These are phyloP conservation scores for Calonectria pseudoreteaudii DNA, from an alignment of 2,329 filamentous ascomycete genomes.

Conservation along the genomic window DNA sequence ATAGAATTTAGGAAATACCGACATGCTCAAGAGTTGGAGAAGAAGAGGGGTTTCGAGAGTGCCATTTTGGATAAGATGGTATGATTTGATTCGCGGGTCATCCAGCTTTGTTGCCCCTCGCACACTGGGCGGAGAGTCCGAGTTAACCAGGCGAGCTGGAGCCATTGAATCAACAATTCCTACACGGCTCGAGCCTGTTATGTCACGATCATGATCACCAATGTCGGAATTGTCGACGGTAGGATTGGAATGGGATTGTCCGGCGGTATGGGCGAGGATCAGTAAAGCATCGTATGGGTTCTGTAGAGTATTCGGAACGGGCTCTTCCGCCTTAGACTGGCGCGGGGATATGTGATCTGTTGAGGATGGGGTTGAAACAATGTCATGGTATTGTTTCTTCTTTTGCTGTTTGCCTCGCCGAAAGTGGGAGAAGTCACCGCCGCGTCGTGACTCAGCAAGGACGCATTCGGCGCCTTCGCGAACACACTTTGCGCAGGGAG, in stretches of 20 bases:
- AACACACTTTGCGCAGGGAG: slow-evolving; percentile 26
- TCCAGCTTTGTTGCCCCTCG: not conserved
- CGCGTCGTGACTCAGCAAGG: slow-evolving; percentile 19
- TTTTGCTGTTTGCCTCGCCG: slow-evolving; percentile 13
- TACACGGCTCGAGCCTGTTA: not conserved
- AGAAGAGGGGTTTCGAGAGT: slow-evolving; percentile 6
- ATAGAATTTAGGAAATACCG: not conserved
- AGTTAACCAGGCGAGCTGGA: not conserved
- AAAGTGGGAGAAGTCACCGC: slow-evolving; percentile 23
- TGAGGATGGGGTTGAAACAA: slow-evolving; percentile 13
- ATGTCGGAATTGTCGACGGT: not conserved
- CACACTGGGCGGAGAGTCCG: not conserved
- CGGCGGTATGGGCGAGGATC: slow-evolving; percentile 19
- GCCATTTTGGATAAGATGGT: slow-evolving; percentile 8
- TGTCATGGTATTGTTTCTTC: not conserved
- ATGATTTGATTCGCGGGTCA: slow-evolving; percentile 12
- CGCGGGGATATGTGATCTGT: slow-evolving; percentile 21
- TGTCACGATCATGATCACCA: not conserved
- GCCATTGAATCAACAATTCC: not conserved
- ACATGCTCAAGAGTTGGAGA: not conserved
- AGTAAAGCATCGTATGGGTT: slow-evolving; percentile 14
- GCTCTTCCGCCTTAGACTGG: slow-evolving; percentile 5
- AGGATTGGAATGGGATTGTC: not conserved
- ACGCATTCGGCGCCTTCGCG: slow-evolving; percentile 24
- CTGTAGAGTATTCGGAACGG: slow-evolving; percentile 10